Percentiles rank a stretch among this genome's conserved stretches.
Evolutionary conservation across 805 yeast genomes (phyloP).

Genomic region (Lipomyces spencermartinsiae): DNA sequence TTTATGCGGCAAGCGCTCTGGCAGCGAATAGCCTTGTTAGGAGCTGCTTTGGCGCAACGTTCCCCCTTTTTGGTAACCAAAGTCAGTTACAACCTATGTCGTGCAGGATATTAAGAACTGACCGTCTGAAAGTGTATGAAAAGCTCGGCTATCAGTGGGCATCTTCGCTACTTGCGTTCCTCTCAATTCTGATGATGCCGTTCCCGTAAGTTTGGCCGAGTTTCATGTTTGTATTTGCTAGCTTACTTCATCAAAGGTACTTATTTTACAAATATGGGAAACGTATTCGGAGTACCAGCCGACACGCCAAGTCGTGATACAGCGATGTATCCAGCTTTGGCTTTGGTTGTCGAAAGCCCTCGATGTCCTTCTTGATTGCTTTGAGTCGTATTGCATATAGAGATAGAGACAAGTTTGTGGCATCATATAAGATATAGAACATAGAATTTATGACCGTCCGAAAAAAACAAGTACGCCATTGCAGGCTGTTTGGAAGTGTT

Average conservation of each 20-base stretch:
- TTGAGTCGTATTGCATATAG: not conserved
- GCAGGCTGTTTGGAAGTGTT: too few species aligned
- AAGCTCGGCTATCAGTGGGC: conserved; percentile 73
- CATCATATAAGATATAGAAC: not conserved
- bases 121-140: conserved; percentile 51
- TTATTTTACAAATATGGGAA: not conserved
- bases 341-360: not conserved
- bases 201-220: conserved; percentile 42
- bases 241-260: not conserved
- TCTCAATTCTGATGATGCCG: conserved; percentile 20
- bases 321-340: not conserved
- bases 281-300: not conserved
- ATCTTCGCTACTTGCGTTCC: conserved; percentile 24
- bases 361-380: not conserved
- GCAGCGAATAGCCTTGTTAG: conserved; percentile 68
- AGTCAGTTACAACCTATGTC: conserved; percentile 44
- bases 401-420: not conserved
- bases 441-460: too few species aligned
- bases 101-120: not conserved
- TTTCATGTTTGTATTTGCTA: too few species aligned
- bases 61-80: conserved; percentile 60
- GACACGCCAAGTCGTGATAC: not conserved
- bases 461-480: too few species aligned
- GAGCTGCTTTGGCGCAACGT: conserved; percentile 63
- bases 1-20: conserved; percentile 66